A percentile compares a stretch with the other conserved stretches of the same genome.
Conservation (phyloP, 2,329 filamentous ascomycete genomes). For the Cladosporium sp. region DNA sequence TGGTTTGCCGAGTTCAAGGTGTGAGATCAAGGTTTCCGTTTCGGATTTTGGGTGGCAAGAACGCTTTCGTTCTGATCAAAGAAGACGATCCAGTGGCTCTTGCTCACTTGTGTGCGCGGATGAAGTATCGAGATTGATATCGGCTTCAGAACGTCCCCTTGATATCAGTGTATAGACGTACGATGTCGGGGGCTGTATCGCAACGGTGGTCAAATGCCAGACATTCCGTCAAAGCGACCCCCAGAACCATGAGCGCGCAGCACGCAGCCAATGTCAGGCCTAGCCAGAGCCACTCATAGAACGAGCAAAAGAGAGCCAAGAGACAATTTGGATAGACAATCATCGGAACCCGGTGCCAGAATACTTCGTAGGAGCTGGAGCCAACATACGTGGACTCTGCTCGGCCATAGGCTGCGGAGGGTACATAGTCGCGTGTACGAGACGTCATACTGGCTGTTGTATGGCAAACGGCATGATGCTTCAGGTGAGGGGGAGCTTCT, state of each 20-base stretch:
- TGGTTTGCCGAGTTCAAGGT: conserved; percentile 11
- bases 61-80: too few species aligned
- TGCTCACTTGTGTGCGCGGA: too few species aligned
- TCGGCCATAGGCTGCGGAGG: not conserved
- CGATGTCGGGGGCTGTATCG: too few species aligned
- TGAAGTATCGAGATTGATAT: too few species aligned
- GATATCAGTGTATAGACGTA: too few species aligned
- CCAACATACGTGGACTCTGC: not conserved
- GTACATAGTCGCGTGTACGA: not conserved
- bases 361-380: not conserved
- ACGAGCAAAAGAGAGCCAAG: not conserved
- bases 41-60: too few species aligned
- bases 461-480: too few species aligned
- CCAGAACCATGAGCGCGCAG: not conserved
- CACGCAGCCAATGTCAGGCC: not conserved
- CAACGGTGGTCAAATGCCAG: not conserved
- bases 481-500: too few species aligned
- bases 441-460: not conserved
- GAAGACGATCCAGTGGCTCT: too few species aligned
- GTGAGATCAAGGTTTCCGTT: not conserved
- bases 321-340: not conserved
- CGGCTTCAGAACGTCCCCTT: too few species aligned
- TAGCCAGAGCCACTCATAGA: not conserved
- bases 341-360: not conserved
- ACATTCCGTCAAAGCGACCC: not conserved